A percentile compares a stretch with the other conserved stretches of the same genome.
Conservation (phyloP, 805 yeast species). For the Zygoascus tannicola region DNA sequence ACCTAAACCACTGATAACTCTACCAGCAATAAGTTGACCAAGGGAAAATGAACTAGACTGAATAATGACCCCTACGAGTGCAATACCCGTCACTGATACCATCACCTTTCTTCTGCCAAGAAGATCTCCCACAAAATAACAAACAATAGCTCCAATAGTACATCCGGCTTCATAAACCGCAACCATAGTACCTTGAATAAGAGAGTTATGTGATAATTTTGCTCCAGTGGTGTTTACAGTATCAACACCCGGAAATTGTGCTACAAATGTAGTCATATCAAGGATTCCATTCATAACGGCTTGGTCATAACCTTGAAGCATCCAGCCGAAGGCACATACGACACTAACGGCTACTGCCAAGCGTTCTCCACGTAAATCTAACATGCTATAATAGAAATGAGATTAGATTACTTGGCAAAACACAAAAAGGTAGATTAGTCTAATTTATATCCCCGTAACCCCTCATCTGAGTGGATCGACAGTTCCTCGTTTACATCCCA, state of each 20-base stretch:
- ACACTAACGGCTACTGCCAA: constrained; percentile 5
- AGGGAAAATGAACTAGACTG: constrained; percentile 31
- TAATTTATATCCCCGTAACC: no score
- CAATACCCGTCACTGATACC: constrained; percentile 38
- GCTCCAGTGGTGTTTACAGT: neutral
- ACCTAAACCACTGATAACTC: constrained; percentile 67
- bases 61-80: constrained; percentile 41
- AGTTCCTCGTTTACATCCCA: no score
- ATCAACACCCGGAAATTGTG: constrained; percentile 18
- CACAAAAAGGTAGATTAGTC: no score
- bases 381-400: no score
- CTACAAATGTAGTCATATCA: constrained; percentile 26
- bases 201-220: constrained; percentile 10
- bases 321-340: constrained; percentile 24
- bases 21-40: constrained; percentile 36
- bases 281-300: constrained; percentile 36
- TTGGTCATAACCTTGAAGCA: constrained; percentile 37
- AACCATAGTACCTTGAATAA: constrained; percentile 17
- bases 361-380: neutral
- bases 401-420: no score
- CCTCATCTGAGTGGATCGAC: no score
- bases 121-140: constrained; percentile 30
- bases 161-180: constrained; percentile 41
- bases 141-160: constrained; percentile 38
- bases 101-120: constrained; percentile 42